Base-by-base conservation (phyloP, 108 stramenopile genomes). In the Skeletonema tropicum region DNA sequence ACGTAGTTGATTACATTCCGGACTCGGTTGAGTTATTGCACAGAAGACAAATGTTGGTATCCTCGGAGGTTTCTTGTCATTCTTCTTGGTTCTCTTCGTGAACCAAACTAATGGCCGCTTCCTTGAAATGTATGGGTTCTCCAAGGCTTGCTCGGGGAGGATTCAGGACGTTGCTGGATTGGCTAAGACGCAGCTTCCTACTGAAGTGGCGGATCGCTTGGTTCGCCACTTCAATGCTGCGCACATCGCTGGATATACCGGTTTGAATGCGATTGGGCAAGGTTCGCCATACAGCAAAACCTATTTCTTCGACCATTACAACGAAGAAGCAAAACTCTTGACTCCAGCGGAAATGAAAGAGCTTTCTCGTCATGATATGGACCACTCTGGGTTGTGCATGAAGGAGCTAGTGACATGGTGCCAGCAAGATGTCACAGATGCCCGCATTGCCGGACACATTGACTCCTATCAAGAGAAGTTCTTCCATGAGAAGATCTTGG, bases 41-140 rank as follows among this genome's bases (percentile, higher is more conserved):
- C n/a, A 68, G 33, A 42, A 64, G 39, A 65, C 45, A 17, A 75
- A 77, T 30, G 63, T 83, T 31, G 57, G 35, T 5, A 60, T 79
- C 38, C 42, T 87, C 21, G 83, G 83, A 21, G 83, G 74, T 31
- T 84, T 87, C 65, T 67, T 87, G 25, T 69, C 79, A 23, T 87
- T 88, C 57, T 88, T 88, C 60, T 29, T 88, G n/a, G 85, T 85
- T 14, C 72, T 88, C 60, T 85, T 78, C 45, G 87, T 85, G 35
- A 74, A 77, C 42, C 64, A 76, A n/a, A 83, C 60, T 12, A 79
- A 86, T 58, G 55, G 30, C 14, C 72, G 84, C 7, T 88, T 76
- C 62, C 71, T 77, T 70, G 45, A 45, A 30, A 59, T 83, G 71
- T 85, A 88, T 61, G 14, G 48, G 11, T 48, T 75, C 15, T 69